Conservation (phyloP, 345 rosid species). For the Lepidium africanum region DNA sequence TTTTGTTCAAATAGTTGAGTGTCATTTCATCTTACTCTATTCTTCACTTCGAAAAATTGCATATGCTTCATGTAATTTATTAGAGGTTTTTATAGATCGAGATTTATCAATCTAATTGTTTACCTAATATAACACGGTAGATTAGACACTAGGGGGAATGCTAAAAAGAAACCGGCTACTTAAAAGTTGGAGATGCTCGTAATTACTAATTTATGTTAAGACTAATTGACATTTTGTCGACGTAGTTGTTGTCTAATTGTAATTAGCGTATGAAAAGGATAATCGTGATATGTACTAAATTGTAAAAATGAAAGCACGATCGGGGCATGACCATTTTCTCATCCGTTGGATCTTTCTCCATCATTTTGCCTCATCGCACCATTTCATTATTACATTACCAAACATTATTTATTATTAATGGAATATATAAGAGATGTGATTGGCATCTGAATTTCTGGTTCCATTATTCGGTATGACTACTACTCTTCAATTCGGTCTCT, state of each 20-base stretch:
- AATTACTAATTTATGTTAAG: not conserved
- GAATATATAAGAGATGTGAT: slow-evolving; percentile 16
- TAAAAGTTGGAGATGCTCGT: not conserved
- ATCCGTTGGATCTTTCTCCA: slow-evolving; percentile 16
- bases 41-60: no score
- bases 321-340: slow-evolving; percentile 18
- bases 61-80: no score
- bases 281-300: not conserved
- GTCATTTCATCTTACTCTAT: no score
- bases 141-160: not conserved
- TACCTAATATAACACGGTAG: not conserved
- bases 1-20: no score
- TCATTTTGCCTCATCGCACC: not conserved
- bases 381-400: slow-evolving; percentile 15
- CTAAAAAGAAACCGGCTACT: not conserved
- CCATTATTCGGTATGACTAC: slow-evolving; percentile 23
- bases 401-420: not conserved
- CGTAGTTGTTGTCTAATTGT: not conserved
- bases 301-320: slow-evolving; percentile 21
- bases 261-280: not conserved
- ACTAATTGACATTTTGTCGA: not conserved
- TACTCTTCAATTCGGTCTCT: slow-evolving; percentile 5
- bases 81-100: no score
- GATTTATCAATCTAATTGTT: no score
- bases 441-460: slow-evolving; percentile 26